Conservation (phyloP, 2,329 filamentous ascomycete genomes). For the Alternaria sp. region DNA sequence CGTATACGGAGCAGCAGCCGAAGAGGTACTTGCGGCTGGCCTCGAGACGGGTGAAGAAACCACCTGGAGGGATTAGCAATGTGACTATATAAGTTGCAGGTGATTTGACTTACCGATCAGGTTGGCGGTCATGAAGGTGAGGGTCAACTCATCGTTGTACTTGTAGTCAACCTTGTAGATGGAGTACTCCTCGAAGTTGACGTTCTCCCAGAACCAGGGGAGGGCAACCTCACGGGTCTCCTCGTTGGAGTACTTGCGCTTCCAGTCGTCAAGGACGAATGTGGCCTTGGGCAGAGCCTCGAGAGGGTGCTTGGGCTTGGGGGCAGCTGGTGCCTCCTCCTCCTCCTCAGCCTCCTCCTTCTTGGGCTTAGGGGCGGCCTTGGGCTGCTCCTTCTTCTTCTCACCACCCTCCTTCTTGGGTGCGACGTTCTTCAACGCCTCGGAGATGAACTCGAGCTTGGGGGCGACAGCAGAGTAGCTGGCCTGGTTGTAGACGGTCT, state of each 20-base stretch:
- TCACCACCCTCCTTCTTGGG: constrained; percentile 70
- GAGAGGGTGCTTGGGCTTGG: constrained; percentile 96
- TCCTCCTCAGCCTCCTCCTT: constrained; percentile 66
- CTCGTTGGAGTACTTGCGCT: constrained; percentile 98
- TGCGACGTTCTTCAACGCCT: constrained; percentile 73
- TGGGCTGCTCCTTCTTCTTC: constrained; percentile 79
- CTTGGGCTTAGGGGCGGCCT: constrained; percentile 61
- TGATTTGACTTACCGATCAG: constrained; percentile 72
- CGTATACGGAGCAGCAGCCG: constrained; percentile 87
- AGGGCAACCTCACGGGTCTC: constrained; percentile 81
- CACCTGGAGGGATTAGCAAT: constrained; percentile 57
- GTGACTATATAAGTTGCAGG: neutral
- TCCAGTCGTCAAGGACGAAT: constrained; percentile 93
- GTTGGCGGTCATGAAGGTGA: constrained; percentile 99
- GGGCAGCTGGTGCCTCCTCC: constrained; percentile 65
- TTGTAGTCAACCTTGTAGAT: constrained; percentile 96
- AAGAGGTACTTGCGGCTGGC: constrained; percentile 98
- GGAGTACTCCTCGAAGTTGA: constrained; percentile 93
- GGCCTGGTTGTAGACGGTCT: constrained; percentile 90
- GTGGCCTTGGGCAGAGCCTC: constrained; percentile 81
- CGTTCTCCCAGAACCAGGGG: constrained; percentile 98
- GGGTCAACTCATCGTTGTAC: constrained; percentile 97
- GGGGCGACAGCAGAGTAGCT: constrained; percentile 83
- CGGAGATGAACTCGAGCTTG: constrained; percentile 80
- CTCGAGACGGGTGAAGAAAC: constrained; percentile 97